Base-by-base conservation (phyloP, 2,329 filamentous ascomycete genomes). In the Bipolaris victoriae region DNA sequence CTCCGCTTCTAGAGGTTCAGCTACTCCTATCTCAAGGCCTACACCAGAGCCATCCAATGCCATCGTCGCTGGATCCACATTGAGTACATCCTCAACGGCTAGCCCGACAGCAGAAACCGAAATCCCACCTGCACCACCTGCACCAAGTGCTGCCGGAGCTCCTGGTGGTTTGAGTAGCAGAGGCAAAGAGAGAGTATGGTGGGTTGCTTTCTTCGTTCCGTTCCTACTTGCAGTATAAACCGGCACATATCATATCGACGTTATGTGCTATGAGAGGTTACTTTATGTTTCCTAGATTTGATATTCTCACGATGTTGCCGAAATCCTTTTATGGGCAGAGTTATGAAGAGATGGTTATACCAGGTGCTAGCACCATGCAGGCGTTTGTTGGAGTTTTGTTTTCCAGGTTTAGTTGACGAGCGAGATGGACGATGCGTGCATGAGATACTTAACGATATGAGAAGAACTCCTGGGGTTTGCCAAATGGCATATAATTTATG, bases 111-210 rank as follows among this genome's bases (percentile, higher is more conserved):
- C 37, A 4, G 46, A 55, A 9, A 70, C 68, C 1, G 63, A 53
- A 1, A 64, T 66, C 20, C 71, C 72, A 13, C 69, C 66, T 36
- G 71, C 72, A n/a, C 72, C 72, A 11, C 69, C 66, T 36, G 71
- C 72, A n/a, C 72, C 72, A 5, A 68, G 62, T 26, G 64, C 64
- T 11, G 60, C 57, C 26, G 65, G 65, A 7, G 59, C 59, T 5
- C 55, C 60, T 5, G 57, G 44, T 5, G 37, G 44, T 7, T 5
- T 63, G 10, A 50, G 49, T 16, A 22, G 47, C 1, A 55, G 47
- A 26, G 54, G 49, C 1, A 69, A 67, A 20, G 70, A 73, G 49
- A 60, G 49, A 44, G 71, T 74, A 0, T 75, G 72, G 71, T 75
- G 72, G 72, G 39, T 74, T 7, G 52, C 64, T 1, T 71, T 74